Evolutionary conservation across 805 yeast genomes (phyloP).

Genomic region (Pichia nanzhaoensis): DNA sequence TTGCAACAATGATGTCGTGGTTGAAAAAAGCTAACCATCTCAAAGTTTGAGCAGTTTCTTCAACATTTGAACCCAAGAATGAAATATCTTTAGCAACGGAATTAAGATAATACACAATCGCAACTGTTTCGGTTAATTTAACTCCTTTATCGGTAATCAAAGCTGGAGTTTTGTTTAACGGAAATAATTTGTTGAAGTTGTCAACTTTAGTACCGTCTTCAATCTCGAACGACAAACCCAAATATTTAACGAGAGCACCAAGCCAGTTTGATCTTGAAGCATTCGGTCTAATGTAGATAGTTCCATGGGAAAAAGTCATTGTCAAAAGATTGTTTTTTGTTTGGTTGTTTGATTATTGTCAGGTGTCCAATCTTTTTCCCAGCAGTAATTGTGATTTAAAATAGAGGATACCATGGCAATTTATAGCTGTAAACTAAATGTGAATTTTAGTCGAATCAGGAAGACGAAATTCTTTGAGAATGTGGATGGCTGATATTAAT

Average conservation of each 20-base stretch:
- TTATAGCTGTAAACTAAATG: too few species aligned
- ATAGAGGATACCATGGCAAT: too few species aligned
- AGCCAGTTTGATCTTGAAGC: slow-evolving; percentile 32
- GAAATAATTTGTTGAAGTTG: slow-evolving; percentile 47
- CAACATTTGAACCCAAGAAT: slow-evolving; percentile 47
- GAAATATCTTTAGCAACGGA: slow-evolving; percentile 35
- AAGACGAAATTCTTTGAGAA: too few species aligned
- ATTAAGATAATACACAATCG: slow-evolving; percentile 42
- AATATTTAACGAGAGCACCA: slow-evolving; percentile 45
- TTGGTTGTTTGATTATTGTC: background rate
- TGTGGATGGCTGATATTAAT: too few species aligned
- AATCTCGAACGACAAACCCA: slow-evolving; percentile 47
- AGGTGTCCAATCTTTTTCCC: too few species aligned
- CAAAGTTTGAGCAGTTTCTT: slow-evolving; percentile 56
- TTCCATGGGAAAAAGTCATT: slow-evolving; percentile 18
- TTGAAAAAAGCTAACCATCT: slow-evolving; percentile 74
- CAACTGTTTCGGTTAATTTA: slow-evolving; percentile 59
- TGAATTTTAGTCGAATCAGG: too few species aligned
- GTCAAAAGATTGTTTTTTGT: background rate
- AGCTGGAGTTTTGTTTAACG: slow-evolving; percentile 56
- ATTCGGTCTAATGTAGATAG: slow-evolving; percentile 12
- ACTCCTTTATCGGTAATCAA: slow-evolving; percentile 57
- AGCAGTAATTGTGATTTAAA: too few species aligned
- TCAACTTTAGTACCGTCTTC: slow-evolving; percentile 32
- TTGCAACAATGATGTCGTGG: slow-evolving; percentile 48